Evolutionary conservation across 176 grass and related monocot genomes (phyloP).

Genomic region (Carex cristatella): DNA sequence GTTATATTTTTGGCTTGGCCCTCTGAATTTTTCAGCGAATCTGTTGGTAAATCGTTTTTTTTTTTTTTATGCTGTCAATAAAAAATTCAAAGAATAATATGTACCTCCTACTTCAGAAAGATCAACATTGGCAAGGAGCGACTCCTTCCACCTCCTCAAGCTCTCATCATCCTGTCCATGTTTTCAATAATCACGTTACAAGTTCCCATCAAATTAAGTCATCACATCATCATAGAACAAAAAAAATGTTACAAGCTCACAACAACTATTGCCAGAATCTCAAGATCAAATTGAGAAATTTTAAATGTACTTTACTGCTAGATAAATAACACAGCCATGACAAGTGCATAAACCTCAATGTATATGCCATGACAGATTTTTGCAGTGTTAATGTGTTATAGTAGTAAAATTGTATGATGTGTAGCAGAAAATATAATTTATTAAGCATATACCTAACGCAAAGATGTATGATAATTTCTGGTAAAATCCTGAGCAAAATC

Average conservation of each 20-base stretch:
- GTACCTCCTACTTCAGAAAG: conserved; percentile 65
- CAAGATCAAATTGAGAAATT: not conserved
- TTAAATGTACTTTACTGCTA: not conserved
- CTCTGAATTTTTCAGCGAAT: no score
- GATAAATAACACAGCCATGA: not conserved
- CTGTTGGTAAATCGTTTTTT: no score
- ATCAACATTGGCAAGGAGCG: conserved; percentile 78
- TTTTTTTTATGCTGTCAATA: no score
- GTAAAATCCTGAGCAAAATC: not conserved
- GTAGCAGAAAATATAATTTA: not conserved
- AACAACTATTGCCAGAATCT: not conserved
- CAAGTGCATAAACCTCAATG: not conserved
- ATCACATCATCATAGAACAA: not conserved
- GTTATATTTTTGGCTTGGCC: no score
- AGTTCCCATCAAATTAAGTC: not conserved
- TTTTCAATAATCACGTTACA: not conserved
- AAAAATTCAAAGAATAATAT: not conserved
- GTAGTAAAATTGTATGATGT: not conserved
- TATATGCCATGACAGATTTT: not conserved
- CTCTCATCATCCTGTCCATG: conserved; percentile 73
- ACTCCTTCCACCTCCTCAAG: conserved; percentile 84
- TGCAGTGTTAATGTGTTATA: not conserved
- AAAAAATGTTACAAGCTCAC: not conserved
- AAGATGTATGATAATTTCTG: not conserved
- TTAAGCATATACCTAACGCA: not conserved